These are phyloP conservation scores for Aureobasidium sp. DNA, from an alignment of 2,329 filamentous ascomycete genomes.

Conservation along the genomic window DNA sequence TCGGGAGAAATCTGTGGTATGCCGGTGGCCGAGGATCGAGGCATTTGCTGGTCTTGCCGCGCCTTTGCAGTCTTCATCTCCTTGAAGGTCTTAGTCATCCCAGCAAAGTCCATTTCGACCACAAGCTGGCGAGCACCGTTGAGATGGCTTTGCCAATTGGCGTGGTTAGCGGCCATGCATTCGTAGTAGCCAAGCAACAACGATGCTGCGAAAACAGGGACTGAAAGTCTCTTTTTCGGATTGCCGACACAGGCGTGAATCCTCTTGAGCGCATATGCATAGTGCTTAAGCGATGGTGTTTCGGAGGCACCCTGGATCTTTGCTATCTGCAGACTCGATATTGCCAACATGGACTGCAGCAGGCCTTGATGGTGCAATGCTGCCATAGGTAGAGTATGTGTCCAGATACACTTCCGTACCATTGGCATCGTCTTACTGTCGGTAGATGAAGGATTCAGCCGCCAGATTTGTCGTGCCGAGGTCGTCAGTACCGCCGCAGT, in stretches of 20 bases:
- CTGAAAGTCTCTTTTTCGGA: slow-evolving; percentile 58
- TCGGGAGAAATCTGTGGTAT: neutral
- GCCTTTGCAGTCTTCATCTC: slow-evolving; percentile 48
- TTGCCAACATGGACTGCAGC: slow-evolving; percentile 80
- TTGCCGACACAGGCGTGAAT: slow-evolving; percentile 69
- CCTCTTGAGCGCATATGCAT: slow-evolving; percentile 73
- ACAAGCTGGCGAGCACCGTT: slow-evolving; percentile 76
- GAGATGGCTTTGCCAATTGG: slow-evolving; percentile 91
- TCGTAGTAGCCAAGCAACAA: slow-evolving; percentile 86
- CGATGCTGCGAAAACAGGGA: slow-evolving; percentile 80
- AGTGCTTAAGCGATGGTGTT: slow-evolving; percentile 82
- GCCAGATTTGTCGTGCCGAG: slow-evolving; percentile 63
- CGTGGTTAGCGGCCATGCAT: slow-evolving; percentile 87
- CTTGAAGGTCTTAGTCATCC: slow-evolving; percentile 64
- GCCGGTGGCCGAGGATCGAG: neutral
- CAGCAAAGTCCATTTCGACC: slow-evolving; percentile 68
- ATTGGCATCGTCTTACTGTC: neutral
- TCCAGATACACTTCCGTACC: slow-evolving; percentile 46
- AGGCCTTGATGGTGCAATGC: slow-evolving; percentile 79
- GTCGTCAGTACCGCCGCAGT: slow-evolving; percentile 80
- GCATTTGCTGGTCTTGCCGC: slow-evolving; percentile 17
- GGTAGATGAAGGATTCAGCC: neutral
- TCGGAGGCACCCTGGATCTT: slow-evolving; percentile 65
- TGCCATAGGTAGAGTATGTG: slow-evolving; percentile 72
- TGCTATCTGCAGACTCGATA: slow-evolving; percentile 81